Evolutionary conservation across 257 asterid species (phyloP), one percentile per base, ranked within the genome.

Genomic region (Forsythia suspensa): DNA sequence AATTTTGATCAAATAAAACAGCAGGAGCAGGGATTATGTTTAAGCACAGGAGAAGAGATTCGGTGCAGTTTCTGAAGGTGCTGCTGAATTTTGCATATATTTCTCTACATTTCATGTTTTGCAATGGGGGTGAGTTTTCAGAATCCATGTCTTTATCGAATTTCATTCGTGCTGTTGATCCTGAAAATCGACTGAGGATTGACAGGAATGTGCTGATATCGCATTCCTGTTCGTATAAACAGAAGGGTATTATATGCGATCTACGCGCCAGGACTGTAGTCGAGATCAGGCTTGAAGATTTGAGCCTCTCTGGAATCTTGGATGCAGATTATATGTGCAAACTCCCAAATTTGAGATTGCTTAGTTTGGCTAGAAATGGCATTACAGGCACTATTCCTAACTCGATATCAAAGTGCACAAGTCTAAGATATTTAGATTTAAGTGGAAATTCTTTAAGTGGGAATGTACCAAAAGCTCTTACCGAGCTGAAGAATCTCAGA

Each of bases 151-250:
- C 79, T 21, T 77, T 85, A 29, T 61, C 71, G 70, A 67, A 5
- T 29, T 82, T 85, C 70, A 78, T 82, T 75, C 57, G 37, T 0
- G 75, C 83, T 43, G 51, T 85, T 59, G 89, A 82, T 80, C 83
- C 82, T 24, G 63, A 51, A 76, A 85, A 82, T 75, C 79, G 69
- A 12, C 44, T 77, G 44, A 46, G 72, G 21, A 51, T 80, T 11
- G 70, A 67, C 18, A 37, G 67, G 65, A 6, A 18, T 9, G 3
- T 3, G 29, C 29, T 55, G 16, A 1, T 55, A 10, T n/a, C 11
- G 65, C 29, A 7, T n/a, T 29, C 65, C 38, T 82, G 81, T 51
- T 76, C 73, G 39, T 39, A 76, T 36, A 73, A 74, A 8, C 65
- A 61, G 77, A 69, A 24, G 38, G 80, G 80, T 21, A 72, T 76